phyloP scores from a whole-genome alignment of 2,329 filamentous ascomycete genomes.

The Phialemonium atrogriseum region DNA sequence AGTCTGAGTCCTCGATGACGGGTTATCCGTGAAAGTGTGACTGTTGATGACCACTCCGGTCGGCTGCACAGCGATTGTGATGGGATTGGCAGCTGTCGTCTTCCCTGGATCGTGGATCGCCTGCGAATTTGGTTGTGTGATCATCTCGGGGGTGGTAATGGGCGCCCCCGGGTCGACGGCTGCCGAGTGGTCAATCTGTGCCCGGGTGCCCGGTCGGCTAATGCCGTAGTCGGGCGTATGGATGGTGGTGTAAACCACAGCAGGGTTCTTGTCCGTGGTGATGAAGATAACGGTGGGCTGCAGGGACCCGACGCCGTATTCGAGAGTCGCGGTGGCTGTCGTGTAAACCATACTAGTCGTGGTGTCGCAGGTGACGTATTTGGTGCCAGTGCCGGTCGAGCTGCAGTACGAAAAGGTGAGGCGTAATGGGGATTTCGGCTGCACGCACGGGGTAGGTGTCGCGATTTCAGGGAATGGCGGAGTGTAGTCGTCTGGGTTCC shows the following conservation, averaged over 20 bases:
- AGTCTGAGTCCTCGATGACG: conserved; percentile 27
- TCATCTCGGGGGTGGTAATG: conserved; percentile 7
- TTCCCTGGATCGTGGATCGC: not conserved
- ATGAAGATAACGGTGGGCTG: conserved; percentile 32
- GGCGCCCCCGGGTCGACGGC: conserved; percentile 3
- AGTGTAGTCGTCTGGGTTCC: conserved; percentile 36
- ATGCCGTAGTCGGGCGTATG: conserved; percentile 30
- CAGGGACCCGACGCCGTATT: conserved; percentile 6
- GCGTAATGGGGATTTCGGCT: conserved; percentile 6
- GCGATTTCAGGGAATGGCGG: conserved; percentile 33
- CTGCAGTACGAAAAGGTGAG: conserved; percentile 14
- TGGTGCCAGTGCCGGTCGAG: conserved; percentile 16
- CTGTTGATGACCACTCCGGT: conserved; percentile 38
- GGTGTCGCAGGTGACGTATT: conserved; percentile 20
- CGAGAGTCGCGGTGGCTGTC: conserved; percentile 26
- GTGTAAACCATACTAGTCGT: conserved; percentile 8
- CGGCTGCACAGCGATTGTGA: conserved; percentile 35
- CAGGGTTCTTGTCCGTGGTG: conserved; percentile 48
- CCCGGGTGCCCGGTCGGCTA: conserved; percentile 12
- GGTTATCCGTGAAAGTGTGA: conserved; percentile 32
- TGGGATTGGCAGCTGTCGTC: conserved; percentile 10
- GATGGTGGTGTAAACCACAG: conserved; percentile 34
- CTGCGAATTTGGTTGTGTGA: conserved; percentile 1
- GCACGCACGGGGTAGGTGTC: conserved; percentile 29
- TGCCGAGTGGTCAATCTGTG: conserved; percentile 9